Conservation (phyloP, 106 monocot species). For the Allium cepa region DNA sequence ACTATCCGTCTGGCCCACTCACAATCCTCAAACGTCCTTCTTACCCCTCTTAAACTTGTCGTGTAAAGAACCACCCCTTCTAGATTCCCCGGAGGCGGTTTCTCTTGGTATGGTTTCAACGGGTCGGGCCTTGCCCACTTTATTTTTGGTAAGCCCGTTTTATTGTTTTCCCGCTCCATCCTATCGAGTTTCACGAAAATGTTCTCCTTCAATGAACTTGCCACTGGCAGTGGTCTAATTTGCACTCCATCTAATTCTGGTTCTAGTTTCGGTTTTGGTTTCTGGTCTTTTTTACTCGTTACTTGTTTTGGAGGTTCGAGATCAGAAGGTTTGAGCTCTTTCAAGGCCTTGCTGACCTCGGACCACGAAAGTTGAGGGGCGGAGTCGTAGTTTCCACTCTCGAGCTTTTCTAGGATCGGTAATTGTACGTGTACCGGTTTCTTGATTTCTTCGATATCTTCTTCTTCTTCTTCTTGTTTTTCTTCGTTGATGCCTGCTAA, state of each 20-base stretch:
- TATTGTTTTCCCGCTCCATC: slow-evolving; percentile 32
- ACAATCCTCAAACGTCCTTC: slow-evolving; percentile 89
- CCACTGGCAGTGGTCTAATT: neutral
- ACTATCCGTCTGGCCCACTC: slow-evolving; percentile 49
- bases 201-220: slow-evolving; percentile 54
- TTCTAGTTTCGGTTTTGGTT: neutral
- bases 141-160: neutral
- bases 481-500: slow-evolving; percentile 9
- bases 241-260: slow-evolving; percentile 21
- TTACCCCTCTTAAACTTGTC: slow-evolving; percentile 71
- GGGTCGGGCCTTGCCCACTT: slow-evolving; percentile 49
- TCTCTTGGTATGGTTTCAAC: neutral
- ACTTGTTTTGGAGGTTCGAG: neutral
- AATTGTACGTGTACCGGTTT: slow-evolving; percentile 28
- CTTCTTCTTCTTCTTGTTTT: slow-evolving; percentile 6
- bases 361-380: slow-evolving; percentile 73
- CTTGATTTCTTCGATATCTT: slow-evolving; percentile 19
- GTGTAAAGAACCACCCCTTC: slow-evolving; percentile 82
- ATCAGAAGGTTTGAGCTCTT: slow-evolving; percentile 62
- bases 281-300: neutral
- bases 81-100: slow-evolving; percentile 47
- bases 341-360: slow-evolving; percentile 81
- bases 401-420: slow-evolving; percentile 69
- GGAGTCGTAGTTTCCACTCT: slow-evolving; percentile 32
- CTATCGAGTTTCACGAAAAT: slow-evolving; percentile 68